Conservation (phyloP, 441 rosid genomes). For the Gossypium aridum region DNA sequence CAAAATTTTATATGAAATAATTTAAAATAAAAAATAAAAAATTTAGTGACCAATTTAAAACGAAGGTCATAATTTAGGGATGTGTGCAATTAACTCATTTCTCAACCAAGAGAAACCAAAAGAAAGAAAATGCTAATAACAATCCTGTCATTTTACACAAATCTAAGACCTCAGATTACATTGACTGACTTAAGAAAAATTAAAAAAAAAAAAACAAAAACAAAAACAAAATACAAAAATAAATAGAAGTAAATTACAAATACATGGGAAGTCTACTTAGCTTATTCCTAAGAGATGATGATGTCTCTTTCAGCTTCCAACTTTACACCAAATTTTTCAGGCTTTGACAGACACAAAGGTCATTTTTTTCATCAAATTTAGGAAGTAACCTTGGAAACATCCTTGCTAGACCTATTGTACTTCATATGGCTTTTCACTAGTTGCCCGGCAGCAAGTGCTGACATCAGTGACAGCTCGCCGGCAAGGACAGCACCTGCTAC, state of each 20-base stretch:
- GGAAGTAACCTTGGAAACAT: conserved; percentile 22
- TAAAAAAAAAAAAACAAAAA: not conserved
- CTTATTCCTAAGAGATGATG: not conserved
- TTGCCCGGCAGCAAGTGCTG: conserved; percentile 42
- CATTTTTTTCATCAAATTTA: not conserved
- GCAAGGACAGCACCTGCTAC: conserved; percentile 43
- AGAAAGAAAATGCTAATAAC: not conserved
- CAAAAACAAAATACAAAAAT: not conserved
- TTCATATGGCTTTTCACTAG: conserved; percentile 43
- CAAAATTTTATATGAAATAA: too few species aligned
- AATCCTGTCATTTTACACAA: conserved; percentile 17
- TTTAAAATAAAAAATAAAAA: too few species aligned
- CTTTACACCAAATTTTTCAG: not conserved
- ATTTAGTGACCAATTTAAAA: too few species aligned
- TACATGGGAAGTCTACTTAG: not conserved
- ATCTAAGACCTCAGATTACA: conserved; percentile 13
- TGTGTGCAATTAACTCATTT: too few species aligned
- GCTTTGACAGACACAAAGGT: not conserved
- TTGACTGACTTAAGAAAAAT: not conserved
- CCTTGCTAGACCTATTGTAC: conserved; percentile 34
- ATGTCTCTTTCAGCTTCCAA: not conserved
- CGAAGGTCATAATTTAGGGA: too few species aligned
- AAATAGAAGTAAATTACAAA: not conserved
- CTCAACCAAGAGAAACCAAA: not conserved
- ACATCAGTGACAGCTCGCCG: conserved; percentile 41